These are phyloP conservation scores for Pichia membranifaciens DNA, from an alignment of 805 yeast genomes.

Conservation along the genomic window DNA sequence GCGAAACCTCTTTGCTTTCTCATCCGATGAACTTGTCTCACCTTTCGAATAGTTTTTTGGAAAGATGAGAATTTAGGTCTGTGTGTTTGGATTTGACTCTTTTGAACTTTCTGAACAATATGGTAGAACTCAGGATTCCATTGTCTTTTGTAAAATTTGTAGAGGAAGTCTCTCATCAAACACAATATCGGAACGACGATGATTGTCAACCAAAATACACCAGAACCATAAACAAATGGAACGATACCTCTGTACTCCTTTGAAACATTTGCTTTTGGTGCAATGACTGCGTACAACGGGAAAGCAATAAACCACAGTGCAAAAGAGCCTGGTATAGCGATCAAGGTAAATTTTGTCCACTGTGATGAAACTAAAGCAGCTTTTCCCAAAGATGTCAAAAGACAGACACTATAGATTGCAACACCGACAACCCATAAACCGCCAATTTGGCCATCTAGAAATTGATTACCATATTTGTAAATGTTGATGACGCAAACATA, in stretches of 20 bases:
- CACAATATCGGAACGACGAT: constrained; percentile 75
- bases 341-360: constrained; percentile 90
- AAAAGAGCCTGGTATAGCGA: constrained; percentile 95
- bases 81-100: constrained; percentile 86
- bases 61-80: constrained; percentile 96
- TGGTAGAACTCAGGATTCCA: constrained; percentile 90
- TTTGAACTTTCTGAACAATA: constrained; percentile 93
- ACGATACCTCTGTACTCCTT: constrained; percentile 79
- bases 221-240: constrained; percentile 67
- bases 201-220: constrained; percentile 76
- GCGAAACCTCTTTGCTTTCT: constrained; percentile 98
- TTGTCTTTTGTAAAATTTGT: constrained; percentile 93
- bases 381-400: constrained; percentile 85
- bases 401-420: constrained; percentile 79
- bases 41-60: constrained; percentile 94
- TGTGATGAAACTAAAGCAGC: constrained; percentile 87
- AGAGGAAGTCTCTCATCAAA: constrained; percentile 77
- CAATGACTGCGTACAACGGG: constrained; percentile 81
- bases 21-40: constrained; percentile 96
- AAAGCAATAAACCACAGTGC: constrained; percentile 75
- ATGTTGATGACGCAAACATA: constrained; percentile 68
- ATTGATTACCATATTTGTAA: constrained; percentile 59
- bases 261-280: constrained; percentile 79
- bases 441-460: constrained; percentile 62
- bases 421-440: constrained; percentile 97